Percentiles rank a stretch among this genome's conserved stretches.
These are phyloP conservation scores for Ceratobasidium sp. DNA, from an alignment of 1,284 basidiomycete genomes.

Conservation along the genomic window DNA sequence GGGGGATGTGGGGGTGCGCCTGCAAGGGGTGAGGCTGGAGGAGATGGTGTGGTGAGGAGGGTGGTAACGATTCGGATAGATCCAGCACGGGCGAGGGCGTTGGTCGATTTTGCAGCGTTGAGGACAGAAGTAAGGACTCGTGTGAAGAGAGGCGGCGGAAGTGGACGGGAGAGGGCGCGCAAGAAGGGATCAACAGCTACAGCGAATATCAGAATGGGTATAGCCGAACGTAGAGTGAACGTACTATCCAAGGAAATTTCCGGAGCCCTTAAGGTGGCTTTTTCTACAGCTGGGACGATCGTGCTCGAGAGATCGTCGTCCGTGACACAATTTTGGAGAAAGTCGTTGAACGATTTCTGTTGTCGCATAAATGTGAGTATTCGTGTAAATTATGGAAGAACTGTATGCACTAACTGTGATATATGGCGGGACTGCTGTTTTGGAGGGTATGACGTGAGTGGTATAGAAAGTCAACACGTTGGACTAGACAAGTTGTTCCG, in stretches of 20 bases:
- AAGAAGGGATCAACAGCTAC: constrained; percentile 69
- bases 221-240: constrained; percentile 44
- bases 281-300: constrained; percentile 76
- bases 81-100: constrained; percentile 68
- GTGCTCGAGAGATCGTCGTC: constrained; percentile 62
- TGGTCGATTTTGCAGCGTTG: constrained; percentile 82
- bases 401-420: constrained; percentile 58
- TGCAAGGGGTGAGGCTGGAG: constrained; percentile 4
- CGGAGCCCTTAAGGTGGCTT: constrained; percentile 76
- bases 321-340: constrained; percentile 65
- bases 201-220: background rate
- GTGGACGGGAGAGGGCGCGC: constrained; percentile 63
- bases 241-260: constrained; percentile 72
- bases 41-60: constrained; percentile 57
- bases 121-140: constrained; percentile 73
- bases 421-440: constrained; percentile 63
- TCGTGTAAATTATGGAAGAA: constrained; percentile 26
- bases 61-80: constrained; percentile 71
- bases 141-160: constrained; percentile 67
- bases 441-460: constrained; percentile 67
- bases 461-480: constrained; percentile 67
- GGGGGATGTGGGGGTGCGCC: constrained; percentile 9
- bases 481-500: constrained; percentile 54
- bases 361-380: constrained; percentile 45
- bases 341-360: constrained; percentile 67